Conservation (phyloP, 2,329 filamentous ascomycete genomes). For the Curvularia verruculosa region DNA sequence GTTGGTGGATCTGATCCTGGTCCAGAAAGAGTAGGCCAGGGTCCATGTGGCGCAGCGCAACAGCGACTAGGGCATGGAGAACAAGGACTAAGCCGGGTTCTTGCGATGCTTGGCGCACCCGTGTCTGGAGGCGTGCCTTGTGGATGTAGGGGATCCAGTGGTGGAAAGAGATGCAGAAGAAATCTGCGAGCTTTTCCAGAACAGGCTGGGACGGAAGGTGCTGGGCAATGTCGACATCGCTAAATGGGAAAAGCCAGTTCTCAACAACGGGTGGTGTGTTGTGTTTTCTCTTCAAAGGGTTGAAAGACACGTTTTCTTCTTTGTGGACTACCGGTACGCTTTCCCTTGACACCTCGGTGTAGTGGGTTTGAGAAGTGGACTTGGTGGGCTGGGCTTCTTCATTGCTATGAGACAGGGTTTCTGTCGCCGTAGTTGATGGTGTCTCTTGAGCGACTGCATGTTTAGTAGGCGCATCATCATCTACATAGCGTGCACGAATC, state of each 20-base stretch:
- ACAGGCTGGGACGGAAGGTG: slow-evolving; percentile 36
- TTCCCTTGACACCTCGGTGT: neutral
- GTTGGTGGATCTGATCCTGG: slow-evolving; percentile 32
- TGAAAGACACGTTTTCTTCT: slow-evolving; percentile 6
- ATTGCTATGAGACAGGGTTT: slow-evolving; percentile 6
- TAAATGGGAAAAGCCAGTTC: slow-evolving; percentile 27
- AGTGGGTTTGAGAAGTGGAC: neutral
- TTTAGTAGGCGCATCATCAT: slow-evolving; percentile 1
- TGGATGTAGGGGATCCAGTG: slow-evolving; percentile 46
- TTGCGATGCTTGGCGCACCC: slow-evolving; percentile 25
- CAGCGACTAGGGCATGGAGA: slow-evolving; percentile 38
- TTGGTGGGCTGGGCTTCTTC: slow-evolving; percentile 7
- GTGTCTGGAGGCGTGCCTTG: slow-evolving; percentile 37
- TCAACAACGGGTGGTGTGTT: slow-evolving; percentile 22
- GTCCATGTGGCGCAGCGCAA: slow-evolving; percentile 40
- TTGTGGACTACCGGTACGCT: neutral
- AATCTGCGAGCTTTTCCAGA: slow-evolving; percentile 36
- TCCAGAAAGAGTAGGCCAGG: slow-evolving; percentile 31
- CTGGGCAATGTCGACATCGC: slow-evolving; percentile 32
- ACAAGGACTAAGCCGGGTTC: slow-evolving; percentile 30
- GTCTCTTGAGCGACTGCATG: neutral
- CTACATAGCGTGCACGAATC: slow-evolving; percentile 30
- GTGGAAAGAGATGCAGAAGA: slow-evolving; percentile 43
- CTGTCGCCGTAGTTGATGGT: neutral
- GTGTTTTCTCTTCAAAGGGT: slow-evolving; percentile 36